Conservation (phyloP, 192 early-diverging fungal genomes). For the Coemansia sp. region DNA sequence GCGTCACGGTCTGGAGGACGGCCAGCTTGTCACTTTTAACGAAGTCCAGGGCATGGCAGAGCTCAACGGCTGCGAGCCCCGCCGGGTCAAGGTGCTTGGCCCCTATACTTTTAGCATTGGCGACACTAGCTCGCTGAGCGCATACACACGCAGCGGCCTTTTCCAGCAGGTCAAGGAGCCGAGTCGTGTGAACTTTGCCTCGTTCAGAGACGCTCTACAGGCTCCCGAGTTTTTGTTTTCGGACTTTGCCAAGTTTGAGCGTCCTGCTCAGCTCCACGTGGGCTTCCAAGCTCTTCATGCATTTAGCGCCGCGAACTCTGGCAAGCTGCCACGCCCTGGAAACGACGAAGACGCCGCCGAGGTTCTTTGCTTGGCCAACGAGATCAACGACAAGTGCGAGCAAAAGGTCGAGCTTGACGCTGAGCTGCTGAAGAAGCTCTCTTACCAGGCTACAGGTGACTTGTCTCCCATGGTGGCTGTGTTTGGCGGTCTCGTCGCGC, state of each 20-base stretch:
- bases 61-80: constrained; percentile 79
- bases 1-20: constrained; percentile 97
- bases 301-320: constrained; percentile 66
- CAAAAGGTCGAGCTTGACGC: constrained; percentile 83
- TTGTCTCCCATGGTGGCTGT: constrained; percentile 94
- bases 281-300: constrained; percentile 94
- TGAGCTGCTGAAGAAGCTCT: constrained; percentile 82
- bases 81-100: constrained; percentile 81
- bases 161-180: constrained; percentile 98
- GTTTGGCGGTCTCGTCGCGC: constrained; percentile 95
- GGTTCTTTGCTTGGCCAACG: constrained; percentile 70
- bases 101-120: constrained; percentile 99
- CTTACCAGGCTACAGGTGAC: constrained; percentile 89
- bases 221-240: constrained; percentile 84
- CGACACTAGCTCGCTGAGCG: constrained; percentile 74
- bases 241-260: constrained; percentile 98
- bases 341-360: constrained; percentile 85
- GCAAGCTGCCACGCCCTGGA: constrained; percentile 79
- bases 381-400: constrained; percentile 67
- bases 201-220: constrained; percentile 73
- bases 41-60: constrained; percentile 93
- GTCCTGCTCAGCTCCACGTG: constrained; percentile 88
- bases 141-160: constrained; percentile 81
- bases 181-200: constrained; percentile 74
- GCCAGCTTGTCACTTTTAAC: constrained; percentile 91